Evolutionary conservation across 2,329 filamentous ascomycete species (phyloP).

Genomic region (Mycosphaerella arachidis): DNA sequence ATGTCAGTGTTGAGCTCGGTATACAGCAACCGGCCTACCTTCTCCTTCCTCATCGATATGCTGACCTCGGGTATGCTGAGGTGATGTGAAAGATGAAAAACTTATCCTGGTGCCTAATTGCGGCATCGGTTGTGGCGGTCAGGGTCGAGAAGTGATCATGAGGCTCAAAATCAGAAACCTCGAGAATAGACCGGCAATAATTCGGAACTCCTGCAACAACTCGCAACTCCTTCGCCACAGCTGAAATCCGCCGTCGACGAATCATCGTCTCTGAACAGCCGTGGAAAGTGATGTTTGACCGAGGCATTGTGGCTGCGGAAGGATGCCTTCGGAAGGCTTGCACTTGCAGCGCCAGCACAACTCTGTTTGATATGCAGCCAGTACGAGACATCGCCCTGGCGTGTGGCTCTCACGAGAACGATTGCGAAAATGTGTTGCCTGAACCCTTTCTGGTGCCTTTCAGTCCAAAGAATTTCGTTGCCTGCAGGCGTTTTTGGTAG

Average conservation of each 20-base stretch:
- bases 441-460: not conserved
- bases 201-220: not conserved
- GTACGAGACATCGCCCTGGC: not conserved
- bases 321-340: not conserved
- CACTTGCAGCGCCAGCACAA: not conserved
- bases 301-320: not conserved
- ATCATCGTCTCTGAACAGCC: not conserved
- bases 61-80: not conserved
- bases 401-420: not conserved
- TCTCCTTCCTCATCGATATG: not conserved
- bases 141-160: not conserved
- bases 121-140: not conserved
- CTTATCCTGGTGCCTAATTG: not conserved
- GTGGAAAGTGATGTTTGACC: not conserved
- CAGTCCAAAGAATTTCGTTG: not conserved
- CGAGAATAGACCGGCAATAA: not conserved
- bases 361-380: not conserved
- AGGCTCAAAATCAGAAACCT: not conserved
- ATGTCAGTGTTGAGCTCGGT: not conserved
- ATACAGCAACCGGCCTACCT: not conserved
- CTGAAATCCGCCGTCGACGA: not conserved
- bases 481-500: not conserved
- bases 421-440: not conserved
- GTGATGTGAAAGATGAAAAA: not conserved
- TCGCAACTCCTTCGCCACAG: not conserved